Conservation (phyloP, 2,329 filamentous ascomycete species). For the Trichothecium roseum region DNA sequence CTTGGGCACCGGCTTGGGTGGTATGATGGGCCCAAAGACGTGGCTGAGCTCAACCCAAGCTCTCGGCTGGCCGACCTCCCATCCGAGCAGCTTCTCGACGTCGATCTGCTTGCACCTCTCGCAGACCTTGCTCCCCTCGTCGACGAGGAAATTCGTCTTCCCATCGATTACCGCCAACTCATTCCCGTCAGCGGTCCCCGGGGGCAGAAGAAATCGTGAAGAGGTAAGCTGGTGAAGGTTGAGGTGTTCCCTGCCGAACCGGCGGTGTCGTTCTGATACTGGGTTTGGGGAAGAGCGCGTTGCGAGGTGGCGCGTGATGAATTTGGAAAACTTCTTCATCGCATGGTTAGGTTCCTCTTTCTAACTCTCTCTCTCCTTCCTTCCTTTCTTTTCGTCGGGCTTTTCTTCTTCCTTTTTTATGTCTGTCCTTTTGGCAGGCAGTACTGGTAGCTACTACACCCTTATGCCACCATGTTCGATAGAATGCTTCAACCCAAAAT, state of each 20-base stretch:
- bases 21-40: constrained; percentile 1
- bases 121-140: constrained; percentile 10
- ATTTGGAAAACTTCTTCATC: constrained; percentile 26
- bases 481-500: too few relatives aligned
- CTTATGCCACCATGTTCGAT: too few relatives aligned
- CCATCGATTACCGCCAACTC: neutral
- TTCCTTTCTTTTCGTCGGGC: too few relatives aligned
- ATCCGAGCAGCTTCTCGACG: constrained; percentile 23
- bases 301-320: constrained; percentile 14
- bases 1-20: neutral
- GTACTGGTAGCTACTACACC: too few relatives aligned
- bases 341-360: neutral
- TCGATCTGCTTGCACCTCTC: constrained; percentile 22
- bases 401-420: constrained; percentile 1
- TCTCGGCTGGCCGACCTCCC: constrained; percentile 22
- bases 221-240: constrained; percentile 22
- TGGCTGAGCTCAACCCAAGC: constrained; percentile 26
- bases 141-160: neutral
- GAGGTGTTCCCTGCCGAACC: neutral
- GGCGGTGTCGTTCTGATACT: neutral
- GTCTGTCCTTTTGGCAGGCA: neutral
- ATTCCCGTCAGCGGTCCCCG: constrained; percentile 2
- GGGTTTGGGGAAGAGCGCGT: neutral
- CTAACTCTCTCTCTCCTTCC: neutral
- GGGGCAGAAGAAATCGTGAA: constrained; percentile 6